Evolutionary conservation across 2,329 filamentous ascomycete genomes (phyloP), one percentile per base, ranked within the genome.

Genomic region (Aureobasidium sp.): DNA sequence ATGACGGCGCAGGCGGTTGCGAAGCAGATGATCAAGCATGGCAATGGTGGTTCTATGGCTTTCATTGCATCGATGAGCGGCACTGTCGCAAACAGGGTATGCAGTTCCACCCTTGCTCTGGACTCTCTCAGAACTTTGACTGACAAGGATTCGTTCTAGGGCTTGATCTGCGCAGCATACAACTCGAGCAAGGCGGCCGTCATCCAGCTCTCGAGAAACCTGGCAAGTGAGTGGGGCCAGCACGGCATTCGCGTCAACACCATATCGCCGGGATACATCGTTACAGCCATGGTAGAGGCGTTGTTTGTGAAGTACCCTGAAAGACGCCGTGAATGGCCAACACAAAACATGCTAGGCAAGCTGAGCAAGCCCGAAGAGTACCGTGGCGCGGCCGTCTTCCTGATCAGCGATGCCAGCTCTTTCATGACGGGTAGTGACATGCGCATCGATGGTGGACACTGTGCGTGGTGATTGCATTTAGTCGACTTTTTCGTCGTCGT

Each of bases 271-370:
- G 87, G 88, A 34, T 89, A 90, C 66, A 88, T 90, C 63, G 79
- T 86, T 19, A 90, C 86, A 1, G 81, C 85, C 19, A 95, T 95
- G 90, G 87, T 91, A 1, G 80, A 88, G 65, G 79, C 80, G 55
- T 78, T 95, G 27, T 93, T 95, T 63, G 77, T 83, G 59, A 77
- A 85, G 58, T 86, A 80, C 59, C 89, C 89, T 0, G 86, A 90
- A 62, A 75, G 72, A 27, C 66, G 62, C 53, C 63, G 65, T n/a
- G 78, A 83, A 56, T 95, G 90, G 90, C 81, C 86, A 14, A 84
- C 78, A 61, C 84, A 91, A 70, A 95, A 94, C 70, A 93, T 95
- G 88, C 75, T 95, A 50, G 82, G 68, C 21, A 64, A 67, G 58
- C 56, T 71, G 50, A 67, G 64, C 51, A 56, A 60, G 45, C 67